Evolutionary conservation across 2,329 filamentous ascomycete genomes (phyloP), one percentile per base, ranked within the genome.

Genomic region (Xenoacremonium recifei): DNA sequence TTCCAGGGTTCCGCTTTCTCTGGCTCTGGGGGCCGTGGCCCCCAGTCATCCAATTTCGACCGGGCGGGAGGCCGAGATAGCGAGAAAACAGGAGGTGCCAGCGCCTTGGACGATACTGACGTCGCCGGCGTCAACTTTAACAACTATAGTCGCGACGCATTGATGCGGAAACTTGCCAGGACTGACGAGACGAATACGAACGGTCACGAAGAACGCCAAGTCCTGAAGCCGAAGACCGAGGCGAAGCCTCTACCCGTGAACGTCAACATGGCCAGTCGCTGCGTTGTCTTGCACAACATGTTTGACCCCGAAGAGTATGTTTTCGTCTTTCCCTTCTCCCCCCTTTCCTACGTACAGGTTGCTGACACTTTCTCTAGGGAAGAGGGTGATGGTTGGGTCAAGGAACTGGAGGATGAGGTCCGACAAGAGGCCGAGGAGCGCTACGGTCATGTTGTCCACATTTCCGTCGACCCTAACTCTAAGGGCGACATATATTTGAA

Each of bases 101-200:
- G 91, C 71, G 93, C 93, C 59, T 76, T 99, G 39, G 93, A 99
- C 70, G 93, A 99, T 64, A 95, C 91, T 49, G 93, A 99, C 67
- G 93, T 99, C 64, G 89, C 88, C 38, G 93, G 93, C 62, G 92
- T 99, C 69, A 97, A 97, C 72, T 97, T 97, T 85, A 96, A 90
- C 79, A 96, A 96, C 70, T 96, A 95, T 75, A 96, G 89, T 77
- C 89, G 93, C 72, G 90, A 97, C 74, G 89, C 91, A 63, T 84
- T 99, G 70, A 99, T 99, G 93, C 84, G 89, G 69, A 96, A 97
- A 73, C 87, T 99, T 70, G 91, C 93, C 64, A 85, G 93, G 77
- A 92, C 87, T 72, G 91, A 97, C 71, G 90, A 97, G 64, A 76
- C 82, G 54, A 71, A 76, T 48, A 71, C 77, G 55, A 79, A 80